Evolutionary conservation across 2,329 filamentous ascomycete genomes (phyloP).

Genomic region (Fusarium caatingaense): DNA sequence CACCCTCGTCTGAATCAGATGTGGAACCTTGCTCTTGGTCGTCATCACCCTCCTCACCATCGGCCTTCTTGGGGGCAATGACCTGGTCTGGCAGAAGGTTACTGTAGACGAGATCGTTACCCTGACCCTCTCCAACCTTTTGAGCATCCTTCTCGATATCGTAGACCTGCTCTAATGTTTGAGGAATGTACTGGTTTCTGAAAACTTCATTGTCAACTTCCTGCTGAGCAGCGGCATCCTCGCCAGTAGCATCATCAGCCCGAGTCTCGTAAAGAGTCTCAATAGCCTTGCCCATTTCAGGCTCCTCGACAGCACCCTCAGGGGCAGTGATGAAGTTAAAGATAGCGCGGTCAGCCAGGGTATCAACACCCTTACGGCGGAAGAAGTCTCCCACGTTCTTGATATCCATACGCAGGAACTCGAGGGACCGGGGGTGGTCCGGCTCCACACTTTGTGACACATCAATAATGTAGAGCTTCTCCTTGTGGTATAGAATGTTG

Average conservation of each 20-base stretch:
- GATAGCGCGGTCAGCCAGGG: slow-evolving; percentile 79
- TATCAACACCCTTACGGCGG: slow-evolving; percentile 83
- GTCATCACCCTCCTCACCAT: slow-evolving; percentile 52
- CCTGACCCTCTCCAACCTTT: slow-evolving; percentile 78
- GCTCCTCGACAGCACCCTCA: slow-evolving; percentile 69
- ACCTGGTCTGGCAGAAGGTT: slow-evolving; percentile 82
- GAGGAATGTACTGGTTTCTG: slow-evolving; percentile 94
- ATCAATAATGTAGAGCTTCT: slow-evolving; percentile 91
- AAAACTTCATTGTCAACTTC: slow-evolving; percentile 93
- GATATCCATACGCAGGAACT: slow-evolving; percentile 98
- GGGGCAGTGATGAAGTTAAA: slow-evolving; percentile 84
- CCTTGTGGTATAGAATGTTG: slow-evolving; percentile 91
- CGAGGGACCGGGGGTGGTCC: slow-evolving; percentile 90
- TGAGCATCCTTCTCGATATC: slow-evolving; percentile 92
- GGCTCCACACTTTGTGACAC: slow-evolving; percentile 98
- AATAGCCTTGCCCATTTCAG: slow-evolving; percentile 69
- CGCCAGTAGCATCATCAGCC: slow-evolving; percentile 59
- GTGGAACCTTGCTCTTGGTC: slow-evolving; percentile 51
- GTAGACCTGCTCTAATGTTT: slow-evolving; percentile 95
- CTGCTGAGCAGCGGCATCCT: slow-evolving; percentile 66
- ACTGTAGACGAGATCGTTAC: slow-evolving; percentile 83
- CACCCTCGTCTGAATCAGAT: slow-evolving; percentile 61
- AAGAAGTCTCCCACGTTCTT: slow-evolving; percentile 98
- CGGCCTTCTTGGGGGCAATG: slow-evolving; percentile 53
- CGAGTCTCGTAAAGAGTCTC: slow-evolving; percentile 74